Evolutionary conservation across 2,329 filamentous ascomycete genomes (phyloP), one percentile per base, ranked within the genome.

Genomic region (Alternaria hordeiaustralica): DNA sequence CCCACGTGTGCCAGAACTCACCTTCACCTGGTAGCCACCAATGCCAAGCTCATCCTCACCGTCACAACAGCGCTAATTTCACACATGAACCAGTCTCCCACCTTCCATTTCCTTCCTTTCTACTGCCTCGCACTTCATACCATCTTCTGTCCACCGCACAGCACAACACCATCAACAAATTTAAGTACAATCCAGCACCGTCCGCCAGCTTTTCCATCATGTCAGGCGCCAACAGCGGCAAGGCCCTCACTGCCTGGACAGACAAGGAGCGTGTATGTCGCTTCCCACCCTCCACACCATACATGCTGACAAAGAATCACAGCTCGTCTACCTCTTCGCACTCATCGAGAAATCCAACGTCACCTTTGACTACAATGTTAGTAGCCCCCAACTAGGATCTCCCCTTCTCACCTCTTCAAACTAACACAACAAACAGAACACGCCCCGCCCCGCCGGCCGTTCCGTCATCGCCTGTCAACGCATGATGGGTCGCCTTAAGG

Each of bases 401-500:
- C 6, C 6, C 1, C 30, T 33, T 33, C 30, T 33, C 13, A 33
- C 6, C 30, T 15, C 6, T 33, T 1, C 30, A 1, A 33, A 33
- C 30, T 33, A 33, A 33, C 30, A 33, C 30, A 13, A 33, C 30
- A 15, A 33, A 33, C 45, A 76, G 73, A 69, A 66, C 11, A 58
- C 69, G 1, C 71, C 70, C 0, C 65, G 64, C 23, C 75, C 74
- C 1, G 33, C 33, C 8, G 66, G 67, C 8, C 67, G 67, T 26
- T 62, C 66, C 33, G 20, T 55, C 5, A 66, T 65, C 11, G 73
- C 71, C 6, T 75, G 70, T 55, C 60, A 68, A 44, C 61, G 55
- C 54, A 73, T 73, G 68, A 28, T 70, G 10, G 55, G 60, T 0
- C 71, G 72, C 2, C 63, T 75, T n/a, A 70, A 68, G 45, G 55